Base-by-base conservation (phyloP, 805 yeast species). In the Saturnispora diversa region DNA sequence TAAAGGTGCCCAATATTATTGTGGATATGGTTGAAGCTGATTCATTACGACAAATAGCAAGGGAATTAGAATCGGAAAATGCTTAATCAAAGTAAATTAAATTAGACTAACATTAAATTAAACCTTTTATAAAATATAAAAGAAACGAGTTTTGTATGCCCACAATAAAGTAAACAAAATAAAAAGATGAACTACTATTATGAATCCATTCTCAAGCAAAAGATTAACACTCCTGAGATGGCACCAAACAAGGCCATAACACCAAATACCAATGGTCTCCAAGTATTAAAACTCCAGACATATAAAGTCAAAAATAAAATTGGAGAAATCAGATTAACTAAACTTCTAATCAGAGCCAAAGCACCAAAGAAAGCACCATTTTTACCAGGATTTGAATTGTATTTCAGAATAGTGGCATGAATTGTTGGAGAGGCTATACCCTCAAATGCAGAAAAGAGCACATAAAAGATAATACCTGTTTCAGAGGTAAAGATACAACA, bases 351-450 rank as follows among this genome's bases (percentile, higher is more conserved):
- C 37, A 82, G 55, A 0, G 85, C 74, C 32, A 81, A 56, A 1
- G 80, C 85, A 8, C 90, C 87, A 60, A 80, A 81, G 13, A 79
- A 65, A 55, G 80, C 86, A 13, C 94, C 94, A 4, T 75, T 67
- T 45, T 70, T 69, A 11, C 70, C 66, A 30, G 74, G 75, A 1
- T 75, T 74, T 12, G 44, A 24, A 45, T 69, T 72, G 55, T 77
- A 77, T 54, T 83, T 83, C 40, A 77, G 66, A 9, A 80, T 59
- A 1, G 82, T 48, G 0, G 81, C 67, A 50, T 75, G 80, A 9
- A 80, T 46, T 0, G 79, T 66, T 1, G 92, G 90, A 1, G 74
- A 62, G 1, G 68, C 63, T 4, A 76, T 41, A 0, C 77, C 62
- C 1, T 77, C 74, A 30, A 78, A 51, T 1, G 79, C 59, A 3